Base-by-base conservation (phyloP, 495 filamentous ascomycete species). In the Hypomontagnella monticulosa region DNA sequence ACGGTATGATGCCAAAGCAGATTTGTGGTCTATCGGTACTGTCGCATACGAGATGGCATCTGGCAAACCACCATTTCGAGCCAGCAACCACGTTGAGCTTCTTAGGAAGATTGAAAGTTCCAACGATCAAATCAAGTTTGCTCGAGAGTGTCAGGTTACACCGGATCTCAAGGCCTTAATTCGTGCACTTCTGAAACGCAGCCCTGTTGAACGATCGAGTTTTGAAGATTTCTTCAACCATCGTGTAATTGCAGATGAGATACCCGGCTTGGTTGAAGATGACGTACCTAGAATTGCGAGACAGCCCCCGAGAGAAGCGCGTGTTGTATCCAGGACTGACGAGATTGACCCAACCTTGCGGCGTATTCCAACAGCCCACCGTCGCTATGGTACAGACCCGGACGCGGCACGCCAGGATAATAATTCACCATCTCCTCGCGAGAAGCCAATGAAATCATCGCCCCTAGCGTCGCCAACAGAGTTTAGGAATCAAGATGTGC, bases 21-120 rank as follows among this genome's bases (percentile, higher is more conserved):
- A 99, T 80, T 79, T 99, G 34, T 99, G 95, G 95, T 99, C 95
- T 16, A 91, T 97, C 36, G 95, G 95, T 33, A 97, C 96, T 4
- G 95, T 99, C 7, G 77, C 96, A 16, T 95, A 89, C 74, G 95
- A 99, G 81, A 97, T 98, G 93, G 87, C 96, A 41, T 88, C 88
- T 2, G 95, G 93, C 52, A 90, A 85, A 70, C 93, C 95, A 7
- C 95, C 95, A 0, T 99, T 97, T 76, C 85, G 92, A 49, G 95
- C 95, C 1, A 84, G 85, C 18, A 99, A 99, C 70, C 95, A 99
- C 71, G 93, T 99, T 16, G 95, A 98, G 63, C 81, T 99, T 4
- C 84, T 98, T 4, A 87, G 92, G 50, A 94, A 87, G 77, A 99
- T 99, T 58, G 93, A 98, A 71, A 88, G 87, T 49, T 85, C 86